A percentile compares a stretch with the other conserved stretches of the same genome.
phyloP scores from a whole-genome alignment of 805 yeast genomes.

The Kluyveromyces lactis region DNA sequence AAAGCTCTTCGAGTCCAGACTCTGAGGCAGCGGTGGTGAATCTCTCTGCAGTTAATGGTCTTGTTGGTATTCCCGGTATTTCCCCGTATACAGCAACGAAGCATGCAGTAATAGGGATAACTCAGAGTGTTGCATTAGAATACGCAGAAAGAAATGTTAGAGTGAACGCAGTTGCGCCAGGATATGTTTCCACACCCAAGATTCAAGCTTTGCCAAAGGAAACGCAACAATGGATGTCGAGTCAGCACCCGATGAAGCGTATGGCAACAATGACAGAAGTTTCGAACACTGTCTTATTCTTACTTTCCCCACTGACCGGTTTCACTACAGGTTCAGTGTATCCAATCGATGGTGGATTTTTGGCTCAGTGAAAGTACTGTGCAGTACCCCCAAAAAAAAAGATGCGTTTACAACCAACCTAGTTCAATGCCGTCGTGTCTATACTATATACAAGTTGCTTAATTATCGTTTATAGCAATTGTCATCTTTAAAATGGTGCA shows the following conservation, averaged over 20 bases:
- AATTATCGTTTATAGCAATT: too few species aligned
- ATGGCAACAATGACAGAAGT: background rate
- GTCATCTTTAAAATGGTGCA: too few species aligned
- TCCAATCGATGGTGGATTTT: background rate
- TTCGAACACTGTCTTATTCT: background rate
- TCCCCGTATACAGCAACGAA: background rate
- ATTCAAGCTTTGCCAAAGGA: background rate
- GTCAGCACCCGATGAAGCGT: background rate
- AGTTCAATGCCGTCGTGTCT: too few species aligned
- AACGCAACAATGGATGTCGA: background rate
- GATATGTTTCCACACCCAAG: background rate
- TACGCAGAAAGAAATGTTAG: background rate
- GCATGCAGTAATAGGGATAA: background rate
- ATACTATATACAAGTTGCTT: too few species aligned
- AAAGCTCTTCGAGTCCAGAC: background rate
- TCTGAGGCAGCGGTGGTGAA: background rate
- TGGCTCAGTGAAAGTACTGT: background rate
- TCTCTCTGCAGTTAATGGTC: background rate
- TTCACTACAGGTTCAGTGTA: background rate
- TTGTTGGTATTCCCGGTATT: background rate
- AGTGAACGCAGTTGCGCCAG: background rate
- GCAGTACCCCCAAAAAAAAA: too few species aligned
- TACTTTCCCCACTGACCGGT: background rate
- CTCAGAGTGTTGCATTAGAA: background rate
- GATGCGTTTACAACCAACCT: too few species aligned